phyloP scores from a whole-genome alignment of 202 grass and related monocot species.

The Setaria viridis region DNA sequence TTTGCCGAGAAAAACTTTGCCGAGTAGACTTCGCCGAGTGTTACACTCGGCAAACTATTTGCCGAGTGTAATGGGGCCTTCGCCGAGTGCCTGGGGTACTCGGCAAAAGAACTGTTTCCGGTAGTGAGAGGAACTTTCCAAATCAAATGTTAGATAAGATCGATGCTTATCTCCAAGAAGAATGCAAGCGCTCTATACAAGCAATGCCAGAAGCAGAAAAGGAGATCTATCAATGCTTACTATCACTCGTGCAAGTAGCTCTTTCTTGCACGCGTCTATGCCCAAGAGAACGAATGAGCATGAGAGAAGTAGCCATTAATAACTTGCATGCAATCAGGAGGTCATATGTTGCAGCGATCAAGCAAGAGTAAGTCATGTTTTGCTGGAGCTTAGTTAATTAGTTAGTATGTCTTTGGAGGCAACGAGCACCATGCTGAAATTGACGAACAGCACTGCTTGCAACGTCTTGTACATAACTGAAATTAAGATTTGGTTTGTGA shows the following conservation, averaged over 20 bases:
- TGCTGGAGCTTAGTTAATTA: not conserved
- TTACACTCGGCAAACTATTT: too few relatives aligned
- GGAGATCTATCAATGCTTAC: not conserved
- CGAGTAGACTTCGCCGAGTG: too few relatives aligned
- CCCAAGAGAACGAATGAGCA: not conserved
- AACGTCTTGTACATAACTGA: too few relatives aligned
- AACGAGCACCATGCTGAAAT: too few relatives aligned
- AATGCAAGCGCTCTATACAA: not conserved
- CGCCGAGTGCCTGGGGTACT: too few relatives aligned
- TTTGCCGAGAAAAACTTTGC: too few relatives aligned
- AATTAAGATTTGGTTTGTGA: too few relatives aligned
- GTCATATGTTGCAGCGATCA: not conserved
- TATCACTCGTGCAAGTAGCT: not conserved
- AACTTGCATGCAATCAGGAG: not conserved
- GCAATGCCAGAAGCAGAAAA: not conserved
- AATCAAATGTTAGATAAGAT: not conserved
- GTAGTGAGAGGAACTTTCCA: slow-evolving; percentile 29
- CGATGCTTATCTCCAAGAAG: not conserved
- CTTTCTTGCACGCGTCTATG: not conserved
- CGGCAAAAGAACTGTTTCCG: too few relatives aligned
- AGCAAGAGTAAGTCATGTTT: not conserved
- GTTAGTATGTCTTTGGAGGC: too few relatives aligned
- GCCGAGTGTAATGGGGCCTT: too few relatives aligned
- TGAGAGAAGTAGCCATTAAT: not conserved
- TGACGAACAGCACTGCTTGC: too few relatives aligned